Conservation (phyloP, 2,329 filamentous ascomycete species). For the Colletotrichum musae region DNA sequence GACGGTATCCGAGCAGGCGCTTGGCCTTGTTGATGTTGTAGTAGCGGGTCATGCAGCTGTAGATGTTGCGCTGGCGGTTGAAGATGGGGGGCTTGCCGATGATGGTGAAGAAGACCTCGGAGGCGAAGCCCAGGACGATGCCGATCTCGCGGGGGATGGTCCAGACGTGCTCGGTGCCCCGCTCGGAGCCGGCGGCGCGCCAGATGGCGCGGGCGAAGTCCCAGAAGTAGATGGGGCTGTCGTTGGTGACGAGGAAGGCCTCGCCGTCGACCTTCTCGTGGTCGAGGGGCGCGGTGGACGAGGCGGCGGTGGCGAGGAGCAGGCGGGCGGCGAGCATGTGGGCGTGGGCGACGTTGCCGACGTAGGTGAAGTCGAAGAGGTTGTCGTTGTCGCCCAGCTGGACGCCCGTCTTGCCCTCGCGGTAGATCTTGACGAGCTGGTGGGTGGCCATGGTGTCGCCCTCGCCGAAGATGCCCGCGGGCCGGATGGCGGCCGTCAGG, state of each 20-base stretch:
- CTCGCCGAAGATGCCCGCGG: conserved; percentile 92
- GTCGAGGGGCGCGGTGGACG: conserved; percentile 74
- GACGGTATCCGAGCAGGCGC: conserved; percentile 77
- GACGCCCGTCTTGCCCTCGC: conserved; percentile 78
- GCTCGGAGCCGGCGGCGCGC: conserved; percentile 69
- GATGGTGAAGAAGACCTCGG: conserved; percentile 66
- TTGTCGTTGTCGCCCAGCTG: conserved; percentile 82
- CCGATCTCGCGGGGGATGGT: conserved; percentile 66
- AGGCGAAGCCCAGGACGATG: conserved; percentile 64
- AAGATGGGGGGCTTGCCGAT: conserved; percentile 70
- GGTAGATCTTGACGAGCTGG: conserved; percentile 80
- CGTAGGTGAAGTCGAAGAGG: conserved; percentile 76
- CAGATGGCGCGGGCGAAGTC: conserved; percentile 87
- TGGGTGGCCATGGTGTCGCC: conserved; percentile 85
- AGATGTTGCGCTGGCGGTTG: conserved; percentile 73
- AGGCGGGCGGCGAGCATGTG: conserved; percentile 86
- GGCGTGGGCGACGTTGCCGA: conserved; percentile 77
- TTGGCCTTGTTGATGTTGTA: conserved; percentile 85
- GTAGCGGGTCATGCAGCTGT: conserved; percentile 82
- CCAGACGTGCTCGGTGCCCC: conserved; percentile 70
- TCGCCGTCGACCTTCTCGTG: conserved; percentile 85
- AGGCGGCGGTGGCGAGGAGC: conserved; percentile 71
- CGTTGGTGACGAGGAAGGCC: conserved; percentile 92
- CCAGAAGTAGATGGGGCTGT: conserved; percentile 91
- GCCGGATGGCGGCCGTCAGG: conserved; percentile 85